These are phyloP conservation scores for Oxytropis ochrocephala DNA, from an alignment of 306 rosid genomes.

Conservation along the genomic window DNA sequence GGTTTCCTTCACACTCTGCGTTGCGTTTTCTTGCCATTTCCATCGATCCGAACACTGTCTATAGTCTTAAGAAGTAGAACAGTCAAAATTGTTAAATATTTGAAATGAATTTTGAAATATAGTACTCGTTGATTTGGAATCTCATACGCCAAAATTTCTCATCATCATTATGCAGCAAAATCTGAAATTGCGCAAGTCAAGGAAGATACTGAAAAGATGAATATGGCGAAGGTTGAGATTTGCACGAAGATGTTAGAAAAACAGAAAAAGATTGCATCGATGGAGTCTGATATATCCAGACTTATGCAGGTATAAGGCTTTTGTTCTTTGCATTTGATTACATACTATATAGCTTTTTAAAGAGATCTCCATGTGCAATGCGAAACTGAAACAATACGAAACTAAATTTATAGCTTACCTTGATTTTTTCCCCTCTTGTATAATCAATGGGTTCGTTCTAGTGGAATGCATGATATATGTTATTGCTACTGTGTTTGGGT, in stretches of 20 bases:
- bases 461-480: background rate
- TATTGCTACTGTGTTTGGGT: background rate
- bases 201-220: conserved; percentile 52
- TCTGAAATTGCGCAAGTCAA: conserved; percentile 35
- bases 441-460: background rate
- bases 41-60: background rate
- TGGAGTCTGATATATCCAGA: conserved; percentile 58
- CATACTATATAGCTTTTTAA: background rate
- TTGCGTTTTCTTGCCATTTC: background rate
- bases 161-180: conserved; percentile 41
- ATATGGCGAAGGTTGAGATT: conserved; percentile 48
- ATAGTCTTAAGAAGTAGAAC: background rate
- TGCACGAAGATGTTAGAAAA: conserved; percentile 69
- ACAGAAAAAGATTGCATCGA: conserved; percentile 43
- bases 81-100: background rate
- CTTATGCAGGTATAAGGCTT: conserved; percentile 53
- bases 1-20: conserved; percentile 30
- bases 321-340: background rate
- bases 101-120: background rate
- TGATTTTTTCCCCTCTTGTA: background rate
- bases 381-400: background rate
- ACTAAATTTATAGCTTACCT: background rate
- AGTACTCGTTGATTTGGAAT: background rate
- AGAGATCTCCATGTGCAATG: background rate
- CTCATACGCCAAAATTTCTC: background rate